Evolutionary conservation across 148 eudicot species (phyloP).

Genomic region (Selenicereus undatus): DNA sequence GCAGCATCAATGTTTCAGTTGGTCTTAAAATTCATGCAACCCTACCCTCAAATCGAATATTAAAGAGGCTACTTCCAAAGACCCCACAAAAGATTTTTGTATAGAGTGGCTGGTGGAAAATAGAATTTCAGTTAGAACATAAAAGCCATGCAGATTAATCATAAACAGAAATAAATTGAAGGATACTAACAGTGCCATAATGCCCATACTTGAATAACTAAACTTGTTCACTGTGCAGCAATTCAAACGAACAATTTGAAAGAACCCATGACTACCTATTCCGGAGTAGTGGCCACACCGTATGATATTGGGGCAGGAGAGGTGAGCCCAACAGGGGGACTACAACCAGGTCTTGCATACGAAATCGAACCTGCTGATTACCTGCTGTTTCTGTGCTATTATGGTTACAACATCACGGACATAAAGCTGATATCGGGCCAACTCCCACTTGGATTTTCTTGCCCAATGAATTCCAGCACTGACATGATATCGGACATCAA

Average conservation of each 20-base stretch:
- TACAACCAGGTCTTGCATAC: conserved; percentile 60
- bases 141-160: neutral
- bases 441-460: conserved; percentile 44
- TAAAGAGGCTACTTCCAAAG: no score
- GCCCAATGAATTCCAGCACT: conserved; percentile 36
- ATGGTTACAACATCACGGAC: conserved; percentile 42
- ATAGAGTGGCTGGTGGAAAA: neutral
- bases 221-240: conserved; percentile 36
- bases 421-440: conserved; percentile 44
- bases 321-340: conserved; percentile 47
- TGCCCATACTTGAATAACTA: neutral
- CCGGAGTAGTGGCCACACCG: conserved; percentile 50
- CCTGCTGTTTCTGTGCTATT: conserved; percentile 48
- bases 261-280: conserved; percentile 38
- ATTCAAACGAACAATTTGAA: conserved; percentile 50
- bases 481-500: conserved; percentile 59
- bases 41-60: no score
- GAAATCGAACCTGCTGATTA: conserved; percentile 49
- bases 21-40: no score
- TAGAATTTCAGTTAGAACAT: neutral
- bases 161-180: neutral
- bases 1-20: no score
- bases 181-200: neutral
- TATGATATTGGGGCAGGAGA: conserved; percentile 76
- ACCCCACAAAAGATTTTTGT: neutral